Evolutionary conservation across 768 basidiomycete genomes (phyloP).

Genomic region (Pulveroboletus frians): DNA sequence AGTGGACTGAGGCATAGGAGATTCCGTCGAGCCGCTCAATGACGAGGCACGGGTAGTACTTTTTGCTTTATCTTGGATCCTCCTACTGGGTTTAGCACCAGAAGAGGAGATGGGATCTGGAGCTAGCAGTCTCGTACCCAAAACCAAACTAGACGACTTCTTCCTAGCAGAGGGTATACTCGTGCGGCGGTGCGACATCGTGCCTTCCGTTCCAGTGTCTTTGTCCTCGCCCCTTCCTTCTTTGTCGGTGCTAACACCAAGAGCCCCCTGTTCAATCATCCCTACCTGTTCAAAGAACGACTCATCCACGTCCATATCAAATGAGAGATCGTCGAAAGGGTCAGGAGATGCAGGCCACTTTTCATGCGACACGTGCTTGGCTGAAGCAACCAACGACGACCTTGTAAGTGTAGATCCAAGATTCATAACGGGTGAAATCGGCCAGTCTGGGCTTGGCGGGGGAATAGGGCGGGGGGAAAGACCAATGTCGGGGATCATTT

Average conservation of each 20-base stretch:
- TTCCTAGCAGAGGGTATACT: slow-evolving; percentile 3
- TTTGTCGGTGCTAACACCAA: slow-evolving; percentile 6
- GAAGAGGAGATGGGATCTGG: slow-evolving; percentile 5
- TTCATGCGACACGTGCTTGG: slow-evolving; percentile 1
- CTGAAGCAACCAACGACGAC: neutral
- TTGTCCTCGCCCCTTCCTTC: slow-evolving; percentile 23
- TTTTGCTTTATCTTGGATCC: slow-evolving; percentile 4
- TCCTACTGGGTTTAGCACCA: slow-evolving; percentile 14
- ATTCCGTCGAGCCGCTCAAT: slow-evolving; percentile 8
- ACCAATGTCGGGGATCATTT: slow-evolving; percentile 23
- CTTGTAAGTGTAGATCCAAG: slow-evolving; percentile 10
- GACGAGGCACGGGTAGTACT: slow-evolving; percentile 13
- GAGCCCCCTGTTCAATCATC: slow-evolving; percentile 21
- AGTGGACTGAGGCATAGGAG: slow-evolving; percentile 14
- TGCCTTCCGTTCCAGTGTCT: neutral
- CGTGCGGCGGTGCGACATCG: neutral
- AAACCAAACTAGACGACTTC: neutral
- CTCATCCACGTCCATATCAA: slow-evolving; percentile 35
- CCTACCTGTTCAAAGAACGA: slow-evolving; percentile 37
- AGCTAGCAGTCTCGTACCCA: slow-evolving; percentile 17
- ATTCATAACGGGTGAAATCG: slow-evolving; percentile 4
- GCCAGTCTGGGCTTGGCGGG: slow-evolving; percentile 22
- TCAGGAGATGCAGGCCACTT: slow-evolving; percentile 20
- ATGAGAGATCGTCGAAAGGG: slow-evolving; percentile 32
- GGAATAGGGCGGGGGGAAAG: slow-evolving; percentile 28